A percentile compares a stretch with the other conserved stretches of the same genome.
Conservation (phyloP, 192 early-diverging fungal species). For the Pecoramyces ruminantium region DNA sequence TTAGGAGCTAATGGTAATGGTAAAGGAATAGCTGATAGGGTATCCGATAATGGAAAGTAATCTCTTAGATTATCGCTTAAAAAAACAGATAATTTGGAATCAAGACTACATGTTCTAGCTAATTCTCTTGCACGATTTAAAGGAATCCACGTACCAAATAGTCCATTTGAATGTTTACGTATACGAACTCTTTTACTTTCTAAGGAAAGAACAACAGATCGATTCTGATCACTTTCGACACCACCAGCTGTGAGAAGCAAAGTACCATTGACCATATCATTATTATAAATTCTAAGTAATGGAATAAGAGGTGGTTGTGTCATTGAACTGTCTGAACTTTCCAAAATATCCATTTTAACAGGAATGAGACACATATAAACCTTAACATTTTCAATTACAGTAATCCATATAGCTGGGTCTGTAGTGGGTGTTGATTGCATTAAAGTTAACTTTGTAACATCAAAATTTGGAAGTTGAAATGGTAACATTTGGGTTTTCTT, state of each 20-base stretch:
- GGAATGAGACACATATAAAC: constrained; percentile 10
- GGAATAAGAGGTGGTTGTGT: neutral
- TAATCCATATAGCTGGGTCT: constrained; percentile 8
- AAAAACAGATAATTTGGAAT: constrained; percentile 54
- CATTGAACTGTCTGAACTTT: constrained; percentile 19
- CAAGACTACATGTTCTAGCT: constrained; percentile 61
- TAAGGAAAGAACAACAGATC: constrained; percentile 67
- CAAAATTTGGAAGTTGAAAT: neutral
- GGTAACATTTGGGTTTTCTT: neutral
- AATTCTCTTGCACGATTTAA: constrained; percentile 66
- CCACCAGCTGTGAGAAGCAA: constrained; percentile 73
- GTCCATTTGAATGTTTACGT: constrained; percentile 43
- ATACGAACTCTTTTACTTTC: constrained; percentile 65
- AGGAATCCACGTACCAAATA: constrained; percentile 88
- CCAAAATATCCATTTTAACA: constrained; percentile 12
- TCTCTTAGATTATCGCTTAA: constrained; percentile 49
- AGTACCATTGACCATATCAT: constrained; percentile 66
- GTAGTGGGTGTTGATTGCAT: neutral
- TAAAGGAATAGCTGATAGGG: neutral
- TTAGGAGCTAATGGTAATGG: neutral
- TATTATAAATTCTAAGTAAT: constrained; percentile 66
- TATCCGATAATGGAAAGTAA: neutral
- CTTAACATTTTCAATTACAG: neutral
- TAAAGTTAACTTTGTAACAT: neutral
- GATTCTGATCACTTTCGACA: constrained; percentile 62